Evolutionary conservation across 176 grass and related monocot genomes (phyloP).

Genomic region (Lolium multiflorum): DNA sequence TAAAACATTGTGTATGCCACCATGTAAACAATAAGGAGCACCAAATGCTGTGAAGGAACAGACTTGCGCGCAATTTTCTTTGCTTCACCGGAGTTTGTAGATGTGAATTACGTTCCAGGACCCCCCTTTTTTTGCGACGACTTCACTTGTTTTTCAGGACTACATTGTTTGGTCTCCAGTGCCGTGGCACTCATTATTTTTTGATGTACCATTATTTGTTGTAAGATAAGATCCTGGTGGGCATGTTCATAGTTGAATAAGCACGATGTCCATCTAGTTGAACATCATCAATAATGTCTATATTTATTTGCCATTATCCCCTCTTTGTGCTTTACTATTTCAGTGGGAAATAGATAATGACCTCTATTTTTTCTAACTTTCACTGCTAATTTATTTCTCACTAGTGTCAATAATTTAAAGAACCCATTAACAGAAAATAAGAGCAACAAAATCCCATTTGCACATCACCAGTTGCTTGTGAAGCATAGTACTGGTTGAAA

Average conservation of each 20-base stretch:
- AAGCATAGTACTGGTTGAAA: too few species aligned
- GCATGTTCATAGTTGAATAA: constrained; percentile 53
- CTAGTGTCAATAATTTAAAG: too few species aligned
- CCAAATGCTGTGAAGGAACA: constrained; percentile 19
- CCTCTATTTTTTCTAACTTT: neutral
- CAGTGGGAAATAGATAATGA: neutral
- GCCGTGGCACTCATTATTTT: constrained; percentile 24
- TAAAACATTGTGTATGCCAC: constrained; percentile 46
- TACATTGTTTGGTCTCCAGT: constrained; percentile 40
- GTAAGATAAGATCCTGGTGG: constrained; percentile 54
- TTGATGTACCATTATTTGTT: constrained; percentile 53
- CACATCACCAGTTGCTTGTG: too few species aligned
- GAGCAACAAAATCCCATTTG: too few species aligned
- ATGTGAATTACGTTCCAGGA: constrained; percentile 45
- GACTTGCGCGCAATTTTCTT: constrained; percentile 45
- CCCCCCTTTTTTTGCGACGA: neutral
- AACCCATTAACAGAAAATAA: too few species aligned
- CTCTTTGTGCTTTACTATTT: neutral
- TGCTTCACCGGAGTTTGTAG: constrained; percentile 48
- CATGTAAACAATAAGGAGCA: constrained; percentile 48
- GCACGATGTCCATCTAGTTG: constrained; percentile 30
- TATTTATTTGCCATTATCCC: neutral
- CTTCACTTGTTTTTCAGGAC: neutral
- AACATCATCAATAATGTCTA: constrained; percentile 22
- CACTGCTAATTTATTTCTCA: too few species aligned